Percentiles rank a stretch among this genome's conserved stretches.
Conservation (phyloP, 495 filamentous ascomycete species). For the Terfezia claveryi region DNA sequence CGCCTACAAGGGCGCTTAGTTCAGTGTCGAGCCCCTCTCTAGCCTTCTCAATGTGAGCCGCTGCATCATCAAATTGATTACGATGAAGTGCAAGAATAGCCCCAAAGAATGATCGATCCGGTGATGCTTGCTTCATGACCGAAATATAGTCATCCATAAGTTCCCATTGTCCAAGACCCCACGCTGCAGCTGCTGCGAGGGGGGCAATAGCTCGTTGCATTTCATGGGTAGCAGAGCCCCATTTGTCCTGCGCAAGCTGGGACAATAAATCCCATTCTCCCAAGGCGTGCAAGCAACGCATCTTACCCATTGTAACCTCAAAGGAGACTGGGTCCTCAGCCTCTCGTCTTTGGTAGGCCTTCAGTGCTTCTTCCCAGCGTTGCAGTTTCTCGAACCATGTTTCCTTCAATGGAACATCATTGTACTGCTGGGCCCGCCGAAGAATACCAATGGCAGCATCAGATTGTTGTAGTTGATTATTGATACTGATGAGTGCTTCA, state of each 20-base stretch:
- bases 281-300: conserved; percentile 91
- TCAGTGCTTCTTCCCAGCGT: conserved; percentile 93
- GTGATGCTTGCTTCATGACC: conserved; percentile 80
- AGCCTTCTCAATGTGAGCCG: conserved; percentile 66
- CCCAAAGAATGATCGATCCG: conserved; percentile 91
- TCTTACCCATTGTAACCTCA: conserved; percentile 95
- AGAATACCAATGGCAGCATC: conserved; percentile 95
- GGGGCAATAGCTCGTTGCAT: conserved; percentile 74
- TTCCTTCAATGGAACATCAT: conserved; percentile 74
- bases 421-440: conserved; percentile 79
- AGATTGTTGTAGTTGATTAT: conserved; percentile 92
- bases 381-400: conserved; percentile 98
- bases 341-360: conserved; percentile 65
- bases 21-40: conserved; percentile 88
- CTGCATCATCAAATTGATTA: conserved; percentile 78
- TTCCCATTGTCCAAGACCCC: conserved; percentile 91
- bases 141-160: conserved; percentile 89
- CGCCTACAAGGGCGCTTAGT: conserved; percentile 76
- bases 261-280: conserved; percentile 93
- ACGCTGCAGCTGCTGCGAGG: conserved; percentile 86
- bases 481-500: conserved; percentile 92
- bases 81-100: conserved; percentile 84
- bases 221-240: conserved; percentile 64
- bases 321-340: conserved; percentile 43
- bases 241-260: conserved; percentile 71